phyloP scores from a whole-genome alignment of 78 protist species.

The Dictyostelium purpureum region DNA sequence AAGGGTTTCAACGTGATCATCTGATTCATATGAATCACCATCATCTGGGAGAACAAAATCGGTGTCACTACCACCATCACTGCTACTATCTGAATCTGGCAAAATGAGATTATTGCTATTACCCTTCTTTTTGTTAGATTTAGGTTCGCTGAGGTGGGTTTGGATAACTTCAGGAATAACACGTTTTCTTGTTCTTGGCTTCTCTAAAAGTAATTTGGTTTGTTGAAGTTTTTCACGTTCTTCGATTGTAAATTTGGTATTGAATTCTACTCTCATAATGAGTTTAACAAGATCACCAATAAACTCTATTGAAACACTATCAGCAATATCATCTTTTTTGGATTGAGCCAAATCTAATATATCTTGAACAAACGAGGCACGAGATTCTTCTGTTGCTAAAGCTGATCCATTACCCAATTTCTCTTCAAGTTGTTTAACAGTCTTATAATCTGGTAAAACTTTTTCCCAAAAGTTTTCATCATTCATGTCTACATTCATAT shows the following conservation, averaged over 20 bases:
- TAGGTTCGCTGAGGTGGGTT: not conserved
- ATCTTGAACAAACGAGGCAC: conserved; percentile 47
- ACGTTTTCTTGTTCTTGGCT: conserved; percentile 71
- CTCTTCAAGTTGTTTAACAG: conserved; percentile 74
- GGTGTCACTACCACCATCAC: conserved; percentile 26
- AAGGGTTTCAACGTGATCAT: conserved; percentile 12
- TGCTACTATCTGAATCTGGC: conserved; percentile 15
- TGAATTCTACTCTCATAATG: conserved; percentile 58
- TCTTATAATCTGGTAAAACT: conserved; percentile 79
- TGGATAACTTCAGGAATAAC: conserved; percentile 53
- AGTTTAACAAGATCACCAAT: conserved; percentile 59
- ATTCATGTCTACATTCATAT: conserved; percentile 75
- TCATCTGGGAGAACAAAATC: conserved; percentile 33
- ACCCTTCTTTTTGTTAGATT: conserved; percentile 5
- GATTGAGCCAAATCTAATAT: conserved; percentile 30
- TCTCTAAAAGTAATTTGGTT: conserved; percentile 38
- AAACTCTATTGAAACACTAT: conserved; percentile 38
- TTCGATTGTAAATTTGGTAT: conserved; percentile 24
- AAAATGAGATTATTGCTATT: not conserved
- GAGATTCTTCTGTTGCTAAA: conserved; percentile 22
- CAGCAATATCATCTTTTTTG: conserved; percentile 36
- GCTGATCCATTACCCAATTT: not conserved
- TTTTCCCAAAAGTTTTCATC: conserved; percentile 90
- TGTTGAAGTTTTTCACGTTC: conserved; percentile 54
- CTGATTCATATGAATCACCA: conserved; percentile 6